These are phyloP conservation scores for Amanita inopinata DNA, from an alignment of 768 basidiomycete genomes.

Conservation along the genomic window DNA sequence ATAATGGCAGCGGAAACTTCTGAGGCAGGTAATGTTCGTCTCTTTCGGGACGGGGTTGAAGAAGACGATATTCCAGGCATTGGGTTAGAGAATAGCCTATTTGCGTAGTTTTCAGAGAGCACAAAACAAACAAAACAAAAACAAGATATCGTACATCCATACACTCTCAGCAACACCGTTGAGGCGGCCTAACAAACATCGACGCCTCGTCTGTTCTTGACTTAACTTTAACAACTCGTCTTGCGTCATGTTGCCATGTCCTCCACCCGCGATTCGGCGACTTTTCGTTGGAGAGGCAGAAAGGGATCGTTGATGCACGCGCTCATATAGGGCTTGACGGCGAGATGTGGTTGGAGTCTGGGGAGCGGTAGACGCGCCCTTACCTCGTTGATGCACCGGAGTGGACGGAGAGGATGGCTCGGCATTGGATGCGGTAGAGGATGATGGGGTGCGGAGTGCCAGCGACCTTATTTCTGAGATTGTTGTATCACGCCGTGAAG, in stretches of 20 bases:
- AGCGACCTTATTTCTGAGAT: constrained; percentile 30
- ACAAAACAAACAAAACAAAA: constrained; percentile 3
- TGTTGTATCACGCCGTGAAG: constrained; percentile 35
- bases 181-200: constrained; percentile 70
- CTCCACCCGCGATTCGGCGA: constrained; percentile 26
- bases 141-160: constrained; percentile 68
- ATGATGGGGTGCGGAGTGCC: constrained; percentile 39
- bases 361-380: constrained; percentile 44
- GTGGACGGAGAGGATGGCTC: constrained; percentile 47
- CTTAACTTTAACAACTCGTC: constrained; percentile 63
- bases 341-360: constrained; percentile 68
- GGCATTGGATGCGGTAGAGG: constrained; percentile 22
- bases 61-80: constrained; percentile 27
- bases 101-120: constrained; percentile 3
- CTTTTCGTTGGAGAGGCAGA: constrained; percentile 56
- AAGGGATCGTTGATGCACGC: constrained; percentile 64
- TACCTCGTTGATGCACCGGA: constrained; percentile 52
- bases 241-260: constrained; percentile 40
- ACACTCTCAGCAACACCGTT: constrained; percentile 78
- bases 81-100: constrained; percentile 67
- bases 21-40: constrained; percentile 55
- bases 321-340: constrained; percentile 73
- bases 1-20: constrained; percentile 64
- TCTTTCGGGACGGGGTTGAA: constrained; percentile 54
- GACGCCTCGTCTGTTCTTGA: constrained; percentile 69